These are phyloP conservation scores for Elongisporangium anandrum DNA, from an alignment of 352 stramenopile species.

Conservation along the genomic window DNA sequence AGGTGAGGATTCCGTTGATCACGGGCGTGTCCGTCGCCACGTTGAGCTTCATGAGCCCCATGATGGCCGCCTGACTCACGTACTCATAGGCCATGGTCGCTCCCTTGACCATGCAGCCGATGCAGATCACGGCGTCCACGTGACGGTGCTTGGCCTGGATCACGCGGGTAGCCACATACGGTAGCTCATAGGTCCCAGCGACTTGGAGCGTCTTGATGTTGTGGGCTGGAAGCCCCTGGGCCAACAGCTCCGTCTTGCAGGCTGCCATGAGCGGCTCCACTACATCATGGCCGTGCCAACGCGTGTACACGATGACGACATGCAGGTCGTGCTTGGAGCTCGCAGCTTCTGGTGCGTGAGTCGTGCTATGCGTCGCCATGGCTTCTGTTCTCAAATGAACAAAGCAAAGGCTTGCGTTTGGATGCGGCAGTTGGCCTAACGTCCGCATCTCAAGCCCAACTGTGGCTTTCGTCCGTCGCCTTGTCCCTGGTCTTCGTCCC, in stretches of 20 bases:
- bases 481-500: background rate
- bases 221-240: conserved; percentile 42
- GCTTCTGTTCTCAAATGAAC: background rate
- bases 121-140: conserved; percentile 94
- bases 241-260: conserved; percentile 51
- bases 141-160: conserved; percentile 69
- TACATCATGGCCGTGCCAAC: conserved; percentile 57
- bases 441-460: background rate
- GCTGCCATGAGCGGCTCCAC: conserved; percentile 35
- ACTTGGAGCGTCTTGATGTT: conserved; percentile 70
- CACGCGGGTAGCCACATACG: conserved; percentile 84
- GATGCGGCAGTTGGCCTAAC: background rate
- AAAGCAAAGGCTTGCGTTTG: background rate
- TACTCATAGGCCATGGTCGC: conserved; percentile 98
- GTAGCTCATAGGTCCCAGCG: conserved; percentile 94
- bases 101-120: conserved; percentile 93
- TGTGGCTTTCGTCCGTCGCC: too few species aligned
- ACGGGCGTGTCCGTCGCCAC: conserved; percentile 86
- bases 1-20: conserved; percentile 91
- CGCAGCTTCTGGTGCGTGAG: background rate
- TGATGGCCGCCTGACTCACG: conserved; percentile 92
- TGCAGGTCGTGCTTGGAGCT: conserved; percentile 16
- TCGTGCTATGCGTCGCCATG: background rate
- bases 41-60: conserved; percentile 96
- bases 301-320: conserved; percentile 54